Percentiles rank a stretch among this genome's conserved stretches.
These are phyloP conservation scores for Raddia guianensis DNA, from an alignment of 176 grass and related monocot species.

Conservation along the genomic window DNA sequence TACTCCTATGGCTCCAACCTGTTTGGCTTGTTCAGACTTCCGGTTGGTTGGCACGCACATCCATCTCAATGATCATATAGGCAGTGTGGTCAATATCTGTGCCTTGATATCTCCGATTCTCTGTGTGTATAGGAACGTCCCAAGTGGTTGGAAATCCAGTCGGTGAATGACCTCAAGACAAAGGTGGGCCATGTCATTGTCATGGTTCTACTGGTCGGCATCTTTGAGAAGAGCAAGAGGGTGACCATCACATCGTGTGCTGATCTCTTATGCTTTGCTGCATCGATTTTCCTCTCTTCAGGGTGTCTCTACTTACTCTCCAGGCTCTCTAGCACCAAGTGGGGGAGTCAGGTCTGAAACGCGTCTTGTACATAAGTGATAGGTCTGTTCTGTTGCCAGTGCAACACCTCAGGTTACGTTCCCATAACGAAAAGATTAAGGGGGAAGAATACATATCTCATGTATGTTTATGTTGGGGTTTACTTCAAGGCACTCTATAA, in stretches of 20 bases:
- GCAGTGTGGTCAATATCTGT: neutral
- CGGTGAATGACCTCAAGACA: constrained; percentile 86
- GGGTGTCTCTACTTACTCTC: constrained; percentile 86
- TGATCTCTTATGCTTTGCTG: constrained; percentile 77
- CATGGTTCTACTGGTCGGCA: constrained; percentile 77
- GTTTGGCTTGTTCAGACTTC: constrained; percentile 79
- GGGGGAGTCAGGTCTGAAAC: constrained; percentile 49
- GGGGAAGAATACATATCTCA: neutral
- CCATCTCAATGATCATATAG: neutral
- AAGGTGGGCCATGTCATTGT: constrained; percentile 96
- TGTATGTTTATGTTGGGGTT: constrained; percentile 11
- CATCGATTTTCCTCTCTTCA: constrained; percentile 80
- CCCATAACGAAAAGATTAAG: neutral
- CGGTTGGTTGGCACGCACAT: constrained; percentile 43
- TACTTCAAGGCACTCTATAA: constrained; percentile 20
- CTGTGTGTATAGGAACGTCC: constrained; percentile 62
- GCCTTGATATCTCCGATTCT: constrained; percentile 19
- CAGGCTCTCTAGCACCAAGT: constrained; percentile 58
- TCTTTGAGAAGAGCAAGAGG: constrained; percentile 91
- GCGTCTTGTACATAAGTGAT: constrained; percentile 34
- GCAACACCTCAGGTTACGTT: constrained; percentile 18
- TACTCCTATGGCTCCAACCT: constrained; percentile 73
- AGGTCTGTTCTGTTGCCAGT: constrained; percentile 22
- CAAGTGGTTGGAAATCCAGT: constrained; percentile 78
- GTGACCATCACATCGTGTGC: constrained; percentile 56